Base-by-base conservation (phyloP, 1,284 basidiomycete species). In the Ustilago loliicola region DNA sequence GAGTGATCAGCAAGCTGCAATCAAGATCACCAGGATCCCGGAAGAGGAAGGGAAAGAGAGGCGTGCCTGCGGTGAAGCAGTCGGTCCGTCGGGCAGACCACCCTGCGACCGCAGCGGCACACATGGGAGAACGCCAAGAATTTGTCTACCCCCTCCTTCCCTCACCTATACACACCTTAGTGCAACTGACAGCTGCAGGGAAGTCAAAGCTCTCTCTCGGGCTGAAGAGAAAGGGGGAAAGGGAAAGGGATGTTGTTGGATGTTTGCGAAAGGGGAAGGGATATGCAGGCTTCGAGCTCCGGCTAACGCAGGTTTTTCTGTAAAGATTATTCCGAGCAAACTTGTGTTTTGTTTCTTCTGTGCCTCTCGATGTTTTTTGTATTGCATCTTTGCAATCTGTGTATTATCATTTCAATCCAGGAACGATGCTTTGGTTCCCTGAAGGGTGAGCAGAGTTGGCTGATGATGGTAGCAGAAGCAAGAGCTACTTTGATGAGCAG, bases 241-340 rank as follows among this genome's bases (percentile, higher is more conserved):
- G n/a, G 50, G 15, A 29, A 17, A 30, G 51, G 6, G 40, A 36
- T 54, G 52, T 38, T 51, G 59, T 67, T 63, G 61, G 56, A 54
- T 42, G 61, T 63, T 52, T 56, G 36, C 34, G 23, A 55, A 40
- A 40, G 25, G 27, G 27, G 32, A 40, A 23, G 7, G 25, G n/a
- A 29, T 42, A 45, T 27, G 29, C 38, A 57, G 29, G 40, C 34
- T 64, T 70, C 45, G 60, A 51, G 61, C 67, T 70, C 61, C 57
- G 62, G 51, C 47, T 59, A 40, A 48, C 23, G 17, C 10, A 11
- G 17, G 27, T 32, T 34, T 52, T 70, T 70, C 67, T 70, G 21
- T 61, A 47, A 21, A 70, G 67, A 65, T 42, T 70, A 42, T 70
- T 70, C 67, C 67, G 47, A 40, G n/a, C 21, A 61, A 61, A 58